phyloP scores from a whole-genome alignment of 345 rosid genomes.

The Rhizophora mangle region DNA sequence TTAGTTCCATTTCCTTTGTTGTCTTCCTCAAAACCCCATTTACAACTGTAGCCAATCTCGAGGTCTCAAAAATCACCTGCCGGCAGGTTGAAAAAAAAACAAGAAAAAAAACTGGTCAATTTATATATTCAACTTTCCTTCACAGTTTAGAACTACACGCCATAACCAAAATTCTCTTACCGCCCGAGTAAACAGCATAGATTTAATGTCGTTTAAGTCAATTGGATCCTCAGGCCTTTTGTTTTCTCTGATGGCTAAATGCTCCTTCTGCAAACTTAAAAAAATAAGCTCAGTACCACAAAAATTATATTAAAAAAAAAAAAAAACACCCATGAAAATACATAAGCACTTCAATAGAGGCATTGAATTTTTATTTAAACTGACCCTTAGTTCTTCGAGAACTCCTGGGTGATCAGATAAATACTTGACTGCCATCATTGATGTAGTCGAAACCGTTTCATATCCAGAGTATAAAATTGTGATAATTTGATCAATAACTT shows the following conservation, averaged over 20 bases:
- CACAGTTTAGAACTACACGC: neutral
- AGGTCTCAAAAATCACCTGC: conserved; percentile 75
- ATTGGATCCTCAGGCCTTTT: conserved; percentile 70
- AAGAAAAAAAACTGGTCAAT: neutral
- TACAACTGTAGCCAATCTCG: conserved; percentile 72
- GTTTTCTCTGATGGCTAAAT: conserved; percentile 53
- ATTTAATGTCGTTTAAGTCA: conserved; percentile 56
- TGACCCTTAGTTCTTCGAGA: conserved; percentile 65
- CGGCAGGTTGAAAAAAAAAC: neutral
- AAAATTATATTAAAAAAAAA: too few species aligned
- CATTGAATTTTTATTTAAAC: conserved; percentile 7
- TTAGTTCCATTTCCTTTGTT: conserved; percentile 55
- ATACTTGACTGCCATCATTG: conserved; percentile 82
- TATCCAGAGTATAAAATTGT: conserved; percentile 73
- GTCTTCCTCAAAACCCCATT: conserved; percentile 82
- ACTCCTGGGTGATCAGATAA: conserved; percentile 66
- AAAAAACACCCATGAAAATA: neutral
- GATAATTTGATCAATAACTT: conserved; percentile 67
- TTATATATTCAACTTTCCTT: neutral
- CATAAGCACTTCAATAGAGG: too few species aligned
- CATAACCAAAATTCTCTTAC: conserved; percentile 38
- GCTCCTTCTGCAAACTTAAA: conserved; percentile 57
- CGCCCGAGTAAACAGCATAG: conserved; percentile 86
- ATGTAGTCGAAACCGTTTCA: conserved; percentile 74
- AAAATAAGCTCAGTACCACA: neutral